phyloP scores from a whole-genome alignment of 495 filamentous ascomycete species.

The Peziza echinospora region DNA sequence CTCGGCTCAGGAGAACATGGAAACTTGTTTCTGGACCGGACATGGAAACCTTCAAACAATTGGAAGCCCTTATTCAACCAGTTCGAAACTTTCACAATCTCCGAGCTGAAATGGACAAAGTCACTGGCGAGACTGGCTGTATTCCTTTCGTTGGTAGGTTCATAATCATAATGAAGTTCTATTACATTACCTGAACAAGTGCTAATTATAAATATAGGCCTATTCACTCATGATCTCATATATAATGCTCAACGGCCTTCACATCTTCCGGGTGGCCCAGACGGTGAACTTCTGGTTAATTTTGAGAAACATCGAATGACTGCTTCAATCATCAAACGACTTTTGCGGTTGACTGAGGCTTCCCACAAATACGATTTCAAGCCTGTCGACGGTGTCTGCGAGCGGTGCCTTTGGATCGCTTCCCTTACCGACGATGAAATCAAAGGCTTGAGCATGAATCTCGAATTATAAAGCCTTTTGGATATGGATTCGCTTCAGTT shows the following conservation, averaged over 20 bases:
- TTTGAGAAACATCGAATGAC: slow-evolving; percentile 84
- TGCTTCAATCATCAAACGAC: slow-evolving; percentile 79
- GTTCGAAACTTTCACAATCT: slow-evolving; percentile 79
- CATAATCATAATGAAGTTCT: background rate
- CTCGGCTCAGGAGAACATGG: slow-evolving; percentile 65
- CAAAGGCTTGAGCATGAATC: slow-evolving; percentile 30
- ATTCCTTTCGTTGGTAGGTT: slow-evolving; percentile 82
- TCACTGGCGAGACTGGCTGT: slow-evolving; percentile 55
- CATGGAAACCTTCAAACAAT: slow-evolving; percentile 46
- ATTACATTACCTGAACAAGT: background rate
- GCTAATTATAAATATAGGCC: slow-evolving; percentile 23
- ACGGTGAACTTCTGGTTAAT: slow-evolving; percentile 62
- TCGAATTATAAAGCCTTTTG: slow-evolving; percentile 24
- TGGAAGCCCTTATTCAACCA: slow-evolving; percentile 71
- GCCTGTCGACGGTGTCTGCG: slow-evolving; percentile 65
- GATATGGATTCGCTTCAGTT: background rate
- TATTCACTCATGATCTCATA: slow-evolving; percentile 91
- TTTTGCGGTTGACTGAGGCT: slow-evolving; percentile 76
- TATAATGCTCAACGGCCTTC: slow-evolving; percentile 81
- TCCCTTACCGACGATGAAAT: slow-evolving; percentile 75
- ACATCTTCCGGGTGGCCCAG: slow-evolving; percentile 39
- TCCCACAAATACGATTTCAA: slow-evolving; percentile 72
- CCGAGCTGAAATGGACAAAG: slow-evolving; percentile 74
- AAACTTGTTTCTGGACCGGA: slow-evolving; percentile 48
- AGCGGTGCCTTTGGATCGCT: slow-evolving; percentile 88